Percentiles rank a stretch among this genome's conserved stretches.
phyloP scores from a whole-genome alignment of 2,329 filamentous ascomycete genomes.

The Alternaria dauci region DNA sequence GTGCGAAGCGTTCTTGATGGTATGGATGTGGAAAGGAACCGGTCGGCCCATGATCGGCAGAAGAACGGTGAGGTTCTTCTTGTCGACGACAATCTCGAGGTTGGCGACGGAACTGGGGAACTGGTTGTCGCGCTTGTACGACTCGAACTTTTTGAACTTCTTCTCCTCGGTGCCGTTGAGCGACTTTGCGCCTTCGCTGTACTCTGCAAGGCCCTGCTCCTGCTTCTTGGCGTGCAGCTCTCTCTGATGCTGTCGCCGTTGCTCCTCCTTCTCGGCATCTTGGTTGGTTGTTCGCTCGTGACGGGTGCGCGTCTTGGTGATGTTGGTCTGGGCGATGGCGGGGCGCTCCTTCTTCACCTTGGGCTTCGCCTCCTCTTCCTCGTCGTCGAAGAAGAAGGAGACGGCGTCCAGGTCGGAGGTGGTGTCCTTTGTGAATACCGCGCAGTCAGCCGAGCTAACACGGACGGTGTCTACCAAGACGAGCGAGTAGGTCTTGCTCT shows the following conservation, averaged over 20 bases:
- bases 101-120: slow-evolving; percentile 84
- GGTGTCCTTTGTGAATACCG: slow-evolving; percentile 93
- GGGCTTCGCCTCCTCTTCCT: slow-evolving; percentile 81
- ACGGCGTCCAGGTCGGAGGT: slow-evolving; percentile 91
- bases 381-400: slow-evolving; percentile 98
- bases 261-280: slow-evolving; percentile 88
- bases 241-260: slow-evolving; percentile 89
- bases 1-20: slow-evolving; percentile 98
- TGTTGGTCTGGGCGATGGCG: slow-evolving; percentile 91
- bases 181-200: slow-evolving; percentile 82
- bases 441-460: slow-evolving; percentile 77
- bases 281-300: slow-evolving; percentile 88
- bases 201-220: slow-evolving; percentile 83
- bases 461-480: slow-evolving; percentile 93
- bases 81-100: slow-evolving; percentile 87
- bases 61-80: slow-evolving; percentile 88
- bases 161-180: slow-evolving; percentile 93
- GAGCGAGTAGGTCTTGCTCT: slow-evolving; percentile 86
- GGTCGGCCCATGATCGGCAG: slow-evolving; percentile 97
- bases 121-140: slow-evolving; percentile 97
- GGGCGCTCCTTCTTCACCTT: slow-evolving; percentile 89
- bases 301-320: slow-evolving; percentile 89
- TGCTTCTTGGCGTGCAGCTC: slow-evolving; percentile 89
- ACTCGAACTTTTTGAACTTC: slow-evolving; percentile 99
- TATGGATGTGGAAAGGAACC: slow-evolving; percentile 96